Evolutionary conservation across 73 alveolate species (phyloP).

Genomic region (Durusdinium trenchii): DNA sequence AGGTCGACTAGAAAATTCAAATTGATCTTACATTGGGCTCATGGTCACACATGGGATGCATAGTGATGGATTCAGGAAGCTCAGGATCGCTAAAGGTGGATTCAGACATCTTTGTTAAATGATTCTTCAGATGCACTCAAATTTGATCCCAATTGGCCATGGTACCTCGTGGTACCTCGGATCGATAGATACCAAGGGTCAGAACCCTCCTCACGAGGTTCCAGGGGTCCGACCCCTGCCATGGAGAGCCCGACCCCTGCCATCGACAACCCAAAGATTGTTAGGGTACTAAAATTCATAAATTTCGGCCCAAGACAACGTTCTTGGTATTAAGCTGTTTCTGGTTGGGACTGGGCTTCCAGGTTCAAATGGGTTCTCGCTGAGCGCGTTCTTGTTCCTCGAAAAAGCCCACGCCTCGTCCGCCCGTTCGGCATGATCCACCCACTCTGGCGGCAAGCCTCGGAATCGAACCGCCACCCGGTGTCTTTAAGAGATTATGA

Average conservation of each 20-base stretch:
- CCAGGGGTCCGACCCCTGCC: not conserved
- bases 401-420: conserved; percentile 25
- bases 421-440: conserved; percentile 36
- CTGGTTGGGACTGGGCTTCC: too few species aligned
- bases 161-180: not conserved
- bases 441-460: conserved; percentile 63
- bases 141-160: too few species aligned
- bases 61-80: not conserved
- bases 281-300: not conserved
- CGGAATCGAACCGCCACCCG: too few species aligned
- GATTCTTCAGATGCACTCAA: too few species aligned
- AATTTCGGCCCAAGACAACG: too few species aligned
- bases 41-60: too few species aligned
- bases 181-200: not conserved
- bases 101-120: too few species aligned
- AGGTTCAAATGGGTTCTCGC: too few species aligned
- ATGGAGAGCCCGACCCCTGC: not conserved
- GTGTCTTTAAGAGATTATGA: too few species aligned
- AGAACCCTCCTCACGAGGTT: not conserved
- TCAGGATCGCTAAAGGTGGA: not conserved
- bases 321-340: too few species aligned
- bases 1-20: not conserved
- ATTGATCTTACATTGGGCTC: not conserved
- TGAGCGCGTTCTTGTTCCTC: too few species aligned
- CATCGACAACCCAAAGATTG: not conserved